Evolutionary conservation across 2,329 filamentous ascomycete species (phyloP), one percentile per base, ranked within the genome.

Genomic region (Ophiosphaerella herpotricha): DNA sequence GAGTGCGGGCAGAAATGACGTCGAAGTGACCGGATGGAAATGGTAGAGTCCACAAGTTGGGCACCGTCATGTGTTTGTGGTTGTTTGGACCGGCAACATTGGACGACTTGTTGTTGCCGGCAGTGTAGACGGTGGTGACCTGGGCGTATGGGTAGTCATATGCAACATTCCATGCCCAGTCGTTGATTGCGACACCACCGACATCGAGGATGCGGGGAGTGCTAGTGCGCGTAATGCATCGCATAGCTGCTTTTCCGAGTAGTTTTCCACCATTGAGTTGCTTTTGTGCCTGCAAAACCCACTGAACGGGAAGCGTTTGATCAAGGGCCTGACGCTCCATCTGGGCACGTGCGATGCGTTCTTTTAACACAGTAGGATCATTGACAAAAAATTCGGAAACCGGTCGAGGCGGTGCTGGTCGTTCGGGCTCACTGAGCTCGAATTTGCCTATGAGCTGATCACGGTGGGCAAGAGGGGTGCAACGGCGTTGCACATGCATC

Each of bases 161-260:
- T 1, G 94, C 91, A 50, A 91, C 89, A 68, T 94, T 87, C 94
- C 94, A 99, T 18, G 90, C 93, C 94, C 94, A 99, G 73, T 96
- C 91, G 68, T 91, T 93, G 12, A 89, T 85, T 0, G 88, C 82
- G 68, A 93, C 87, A 38, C 92, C 92, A 41, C 90, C 91, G 31
- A 97, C 85, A 68, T 97, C 93, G 23, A 97, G 82, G 49, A 97
- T 87, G 16, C 82, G 81, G 72, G 86, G 86, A 46, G 83, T 80
- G 21, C 81, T 81, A 59, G 88, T 83, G 43, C 90, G 78, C n/a
- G 72, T 70, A 40, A 77, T 63, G 38, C 68, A 71, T 70, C 54
- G 60, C 31, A 49, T 56, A 33, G 68, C 76, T 67, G 45, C 80
- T 79, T 41, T 83, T 49, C 81, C 80, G 31, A 88, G 71, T 2